Conservation (phyloP, 441 rosid genomes). For the Jatropha podagrica region DNA sequence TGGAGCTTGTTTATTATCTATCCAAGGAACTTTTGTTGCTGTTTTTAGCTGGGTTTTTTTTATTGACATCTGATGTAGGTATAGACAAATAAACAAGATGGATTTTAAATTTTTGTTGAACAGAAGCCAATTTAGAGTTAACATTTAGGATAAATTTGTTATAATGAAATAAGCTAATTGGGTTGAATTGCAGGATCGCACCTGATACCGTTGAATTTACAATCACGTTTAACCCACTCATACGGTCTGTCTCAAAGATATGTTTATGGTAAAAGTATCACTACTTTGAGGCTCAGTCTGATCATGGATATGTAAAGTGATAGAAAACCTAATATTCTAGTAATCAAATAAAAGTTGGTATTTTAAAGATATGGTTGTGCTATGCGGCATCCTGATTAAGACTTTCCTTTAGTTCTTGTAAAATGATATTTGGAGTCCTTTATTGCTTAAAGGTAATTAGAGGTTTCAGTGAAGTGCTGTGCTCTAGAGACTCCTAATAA, state of each 20-base stretch:
- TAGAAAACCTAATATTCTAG: not conserved
- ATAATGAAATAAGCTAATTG: not conserved
- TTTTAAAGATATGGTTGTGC: not conserved
- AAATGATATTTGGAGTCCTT: not conserved
- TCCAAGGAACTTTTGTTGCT: not conserved
- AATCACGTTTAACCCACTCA: not conserved
- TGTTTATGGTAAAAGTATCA: not conserved
- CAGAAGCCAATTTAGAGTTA: not conserved
- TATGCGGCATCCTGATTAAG: not conserved
- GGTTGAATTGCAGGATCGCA: not conserved
- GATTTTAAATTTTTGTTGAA: not conserved
- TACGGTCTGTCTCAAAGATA: not conserved
- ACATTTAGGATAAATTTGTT: not conserved
- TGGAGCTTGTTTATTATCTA: constrained; percentile 4
- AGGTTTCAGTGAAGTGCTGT: not conserved
- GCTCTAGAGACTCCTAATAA: not conserved
- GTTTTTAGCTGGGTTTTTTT: constrained; percentile 1
- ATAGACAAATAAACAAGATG: not conserved
- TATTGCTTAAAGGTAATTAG: not conserved
- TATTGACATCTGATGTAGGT: not conserved
- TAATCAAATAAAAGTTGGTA: not conserved
- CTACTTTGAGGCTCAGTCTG: not conserved
- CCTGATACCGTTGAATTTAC: not conserved
- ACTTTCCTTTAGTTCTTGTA: no score
- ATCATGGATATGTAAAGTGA: not conserved